A percentile compares a stretch with the other conserved stretches of the same genome.
Conservation (phyloP, 108 stramenopile genomes). For the Pseudonitzschia pungens region DNA sequence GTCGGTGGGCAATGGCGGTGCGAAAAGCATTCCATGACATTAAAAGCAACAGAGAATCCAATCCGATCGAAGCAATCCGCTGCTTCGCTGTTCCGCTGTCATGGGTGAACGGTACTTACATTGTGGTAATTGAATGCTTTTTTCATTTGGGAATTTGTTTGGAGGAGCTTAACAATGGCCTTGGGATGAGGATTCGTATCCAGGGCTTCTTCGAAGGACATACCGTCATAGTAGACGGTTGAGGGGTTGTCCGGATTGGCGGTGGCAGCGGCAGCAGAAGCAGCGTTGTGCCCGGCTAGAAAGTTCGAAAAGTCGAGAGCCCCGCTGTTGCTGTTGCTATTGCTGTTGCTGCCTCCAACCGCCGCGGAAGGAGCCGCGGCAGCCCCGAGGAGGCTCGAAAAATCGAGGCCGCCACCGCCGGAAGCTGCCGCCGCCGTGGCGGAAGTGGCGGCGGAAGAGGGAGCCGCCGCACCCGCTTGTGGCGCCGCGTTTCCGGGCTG, state of each 20-base stretch:
- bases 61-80: background rate
- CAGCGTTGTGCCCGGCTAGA: constrained; percentile 8
- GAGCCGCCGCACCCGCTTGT: background rate
- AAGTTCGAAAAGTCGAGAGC: constrained; percentile 48
- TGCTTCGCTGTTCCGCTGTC: background rate
- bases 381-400: constrained; percentile 57
- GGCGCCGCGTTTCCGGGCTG: constrained; percentile 8
- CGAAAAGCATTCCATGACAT: too few species aligned
- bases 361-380: constrained; percentile 11
- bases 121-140: constrained; percentile 87
- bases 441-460: constrained; percentile 3
- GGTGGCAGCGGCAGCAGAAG: constrained; percentile 7
- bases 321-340: background rate
- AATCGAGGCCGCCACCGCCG: constrained; percentile 60
- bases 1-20: too few species aligned
- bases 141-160: constrained; percentile 58
- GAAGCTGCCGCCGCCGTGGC: constrained; percentile 34
- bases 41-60: background rate
- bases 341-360: background rate
- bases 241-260: constrained; percentile 4
- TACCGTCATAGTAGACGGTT: constrained; percentile 69
- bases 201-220: constrained; percentile 82
- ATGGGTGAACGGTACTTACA: too few species aligned
- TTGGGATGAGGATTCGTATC: constrained; percentile 69
- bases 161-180: constrained; percentile 60